Conservation (phyloP, 805 yeast species). For the Hanseniaspora mollemarum region DNA sequence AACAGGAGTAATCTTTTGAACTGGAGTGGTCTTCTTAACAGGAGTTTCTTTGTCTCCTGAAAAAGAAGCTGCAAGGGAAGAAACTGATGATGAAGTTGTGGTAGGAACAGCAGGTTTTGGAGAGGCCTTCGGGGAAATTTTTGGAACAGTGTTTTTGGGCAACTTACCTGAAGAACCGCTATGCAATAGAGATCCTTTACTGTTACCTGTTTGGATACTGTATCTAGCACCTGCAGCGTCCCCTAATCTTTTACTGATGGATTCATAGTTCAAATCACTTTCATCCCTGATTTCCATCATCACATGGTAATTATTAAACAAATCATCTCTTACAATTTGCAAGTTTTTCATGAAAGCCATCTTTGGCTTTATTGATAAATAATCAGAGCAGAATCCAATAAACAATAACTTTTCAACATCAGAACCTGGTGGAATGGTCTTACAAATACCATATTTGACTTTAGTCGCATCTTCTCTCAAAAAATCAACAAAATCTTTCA, state of each 20-base stretch:
- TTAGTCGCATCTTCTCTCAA: constrained; percentile 61
- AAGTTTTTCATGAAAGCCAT: constrained; percentile 68
- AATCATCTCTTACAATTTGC: constrained; percentile 54
- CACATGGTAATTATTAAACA: constrained; percentile 77
- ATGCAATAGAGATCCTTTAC: constrained; percentile 12
- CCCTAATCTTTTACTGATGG: constrained; percentile 61
- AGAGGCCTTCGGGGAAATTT: not conserved
- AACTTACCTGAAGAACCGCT: constrained; percentile 5
- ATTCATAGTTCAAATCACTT: constrained; percentile 75
- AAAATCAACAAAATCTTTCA: constrained; percentile 65
- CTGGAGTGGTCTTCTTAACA: constrained; percentile 9
- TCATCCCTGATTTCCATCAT: constrained; percentile 93
- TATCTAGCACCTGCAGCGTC: constrained; percentile 96
- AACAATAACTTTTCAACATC: constrained; percentile 74
- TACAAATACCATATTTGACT: constrained; percentile 80
- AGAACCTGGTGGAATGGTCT: constrained; percentile 84
- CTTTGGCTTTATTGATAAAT: constrained; percentile 69
- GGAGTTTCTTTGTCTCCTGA: no score
- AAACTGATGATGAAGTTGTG: constrained; percentile 6
- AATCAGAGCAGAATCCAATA: constrained; percentile 96
- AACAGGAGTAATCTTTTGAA: constrained; percentile 14
- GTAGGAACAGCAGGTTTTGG: not conserved
- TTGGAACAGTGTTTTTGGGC: constrained; percentile 11
- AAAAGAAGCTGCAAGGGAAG: no score
- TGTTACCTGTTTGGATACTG: constrained; percentile 40